These are phyloP conservation scores for Mycotypha africana DNA, from an alignment of 371 early-diverging fungal genomes.

Conservation along the genomic window DNA sequence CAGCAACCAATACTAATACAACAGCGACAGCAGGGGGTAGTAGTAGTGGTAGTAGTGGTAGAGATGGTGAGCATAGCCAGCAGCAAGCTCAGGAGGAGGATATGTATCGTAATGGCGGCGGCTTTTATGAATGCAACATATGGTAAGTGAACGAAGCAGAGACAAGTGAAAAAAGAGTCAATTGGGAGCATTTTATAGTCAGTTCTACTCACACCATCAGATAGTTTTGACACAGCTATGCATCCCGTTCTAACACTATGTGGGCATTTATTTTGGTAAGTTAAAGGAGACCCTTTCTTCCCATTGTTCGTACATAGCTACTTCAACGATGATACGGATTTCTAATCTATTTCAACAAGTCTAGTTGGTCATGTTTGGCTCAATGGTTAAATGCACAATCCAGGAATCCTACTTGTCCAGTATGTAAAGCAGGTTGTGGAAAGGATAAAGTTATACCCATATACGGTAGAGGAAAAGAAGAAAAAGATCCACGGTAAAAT, in stretches of 20 bases:
- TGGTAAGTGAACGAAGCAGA: too few relatives aligned
- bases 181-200: neutral
- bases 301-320: neutral
- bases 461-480: conserved; percentile 72
- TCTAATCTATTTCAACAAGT: neutral
- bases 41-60: too few relatives aligned
- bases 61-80: too few relatives aligned
- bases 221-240: conserved; percentile 30
- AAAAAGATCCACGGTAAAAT: conserved; percentile 61
- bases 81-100: too few relatives aligned
- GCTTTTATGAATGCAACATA: conserved; percentile 33
- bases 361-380: conserved; percentile 66
- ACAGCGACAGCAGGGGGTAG: neutral
- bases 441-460: conserved; percentile 77
- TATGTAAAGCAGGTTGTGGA: conserved; percentile 75
- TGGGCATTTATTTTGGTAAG: conserved; percentile 36
- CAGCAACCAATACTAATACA: neutral
- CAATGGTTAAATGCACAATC: conserved; percentile 67
- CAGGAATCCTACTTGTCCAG: conserved; percentile 67
- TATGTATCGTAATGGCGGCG: conserved; percentile 11
- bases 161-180: too few relatives aligned
- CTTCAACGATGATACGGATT: neutral
- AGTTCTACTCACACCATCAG: neutral
- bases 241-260: conserved; percentile 31
- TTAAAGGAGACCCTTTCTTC: too few relatives aligned